Evolutionary conservation across 148 eudicot genomes (phyloP), one percentile per base, ranked within the genome.

Genomic region (Drosera capensis): DNA sequence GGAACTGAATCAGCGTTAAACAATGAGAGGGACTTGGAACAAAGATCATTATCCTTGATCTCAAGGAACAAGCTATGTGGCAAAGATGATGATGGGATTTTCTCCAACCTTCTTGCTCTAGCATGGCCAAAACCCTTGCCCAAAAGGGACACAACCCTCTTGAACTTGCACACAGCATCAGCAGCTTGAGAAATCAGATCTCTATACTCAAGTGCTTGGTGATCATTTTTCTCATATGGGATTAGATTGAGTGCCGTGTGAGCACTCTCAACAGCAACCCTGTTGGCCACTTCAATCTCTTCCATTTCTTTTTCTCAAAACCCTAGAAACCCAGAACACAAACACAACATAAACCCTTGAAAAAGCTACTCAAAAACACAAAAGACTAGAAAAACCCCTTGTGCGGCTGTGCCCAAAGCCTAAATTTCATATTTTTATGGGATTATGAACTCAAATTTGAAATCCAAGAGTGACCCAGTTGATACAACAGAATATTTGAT

Each of bases 241-340:
- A 20, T 1, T 41, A 70, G 58, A 35, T 28, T 48, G 6, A 74
- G 21, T 23, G 60, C 65, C 36, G 52, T 67, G 25, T 67, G 46
- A 52, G 71, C 54, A 51, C 76, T 71, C 51, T 71, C 65, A 8
- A 74, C 60, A 42, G 80, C 80, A 28, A 59, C 55, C 64, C 60
- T 67, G 59, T 67, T 70, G 7, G 80, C 76, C 46, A 53, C 20
- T 55, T 74, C 80, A 46, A 67, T 51, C 54, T 60, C 73, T 65
- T 56, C 62, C 68, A 56, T 63, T 19, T 45, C 23, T 9, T 3
- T 28, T 28, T 28, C 31, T 28, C 31, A 28, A 11, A 28, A 28
- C 31, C 31, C 11, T 28, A 5, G 11, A 28, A 28, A 11, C 11
- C 31, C 31, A 28, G 31, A 28, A 34, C 11, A 34, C n/a, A 34